A percentile compares a stretch with the other conserved stretches of the same genome.
These are phyloP conservation scores for Podaxis carcinomalis DNA, from an alignment of 768 basidiomycete species.

Conservation along the genomic window DNA sequence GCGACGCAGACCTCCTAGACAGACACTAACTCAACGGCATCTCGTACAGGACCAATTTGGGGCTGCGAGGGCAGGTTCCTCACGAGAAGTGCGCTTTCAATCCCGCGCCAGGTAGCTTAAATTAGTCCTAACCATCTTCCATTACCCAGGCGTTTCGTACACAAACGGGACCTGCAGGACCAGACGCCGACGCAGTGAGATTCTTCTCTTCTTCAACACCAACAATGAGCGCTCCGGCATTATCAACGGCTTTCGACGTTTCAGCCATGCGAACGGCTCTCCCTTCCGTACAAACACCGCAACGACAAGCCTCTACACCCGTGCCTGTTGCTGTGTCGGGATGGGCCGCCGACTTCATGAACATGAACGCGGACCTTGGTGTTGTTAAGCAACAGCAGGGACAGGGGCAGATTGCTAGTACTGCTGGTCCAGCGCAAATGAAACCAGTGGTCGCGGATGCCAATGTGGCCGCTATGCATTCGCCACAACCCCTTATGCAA, in stretches of 20 bases:
- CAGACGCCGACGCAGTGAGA: constrained; percentile 62
- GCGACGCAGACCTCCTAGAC: constrained; percentile 4
- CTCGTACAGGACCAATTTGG: constrained; percentile 64
- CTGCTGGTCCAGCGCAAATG: not conserved
- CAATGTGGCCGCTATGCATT: constrained; percentile 4
- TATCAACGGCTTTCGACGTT: constrained; percentile 50
- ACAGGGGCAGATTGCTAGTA: not conserved
- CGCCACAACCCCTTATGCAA: constrained; percentile 9
- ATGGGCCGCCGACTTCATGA: constrained; percentile 18
- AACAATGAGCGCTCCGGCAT: not conserved
- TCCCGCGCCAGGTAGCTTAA: not conserved
- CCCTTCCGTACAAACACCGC: constrained; percentile 27
- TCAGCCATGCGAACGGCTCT: constrained; percentile 48
- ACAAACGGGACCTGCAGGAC: constrained; percentile 35
- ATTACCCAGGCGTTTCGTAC: constrained; percentile 54
- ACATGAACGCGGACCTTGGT: constrained; percentile 1
- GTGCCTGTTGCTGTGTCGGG: constrained; percentile 25
- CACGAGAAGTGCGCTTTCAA: constrained; percentile 48
- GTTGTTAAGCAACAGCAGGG: constrained; percentile 2
- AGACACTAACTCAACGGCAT: constrained; percentile 11
- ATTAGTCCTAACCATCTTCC: not conserved
- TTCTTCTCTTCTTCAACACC: constrained; percentile 53
- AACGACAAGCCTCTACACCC: constrained; percentile 20
- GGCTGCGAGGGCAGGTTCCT: constrained; percentile 53
- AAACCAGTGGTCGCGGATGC: not conserved